phyloP scores from a whole-genome alignment of 768 basidiomycete genomes.

The Auricularia sp. region DNA sequence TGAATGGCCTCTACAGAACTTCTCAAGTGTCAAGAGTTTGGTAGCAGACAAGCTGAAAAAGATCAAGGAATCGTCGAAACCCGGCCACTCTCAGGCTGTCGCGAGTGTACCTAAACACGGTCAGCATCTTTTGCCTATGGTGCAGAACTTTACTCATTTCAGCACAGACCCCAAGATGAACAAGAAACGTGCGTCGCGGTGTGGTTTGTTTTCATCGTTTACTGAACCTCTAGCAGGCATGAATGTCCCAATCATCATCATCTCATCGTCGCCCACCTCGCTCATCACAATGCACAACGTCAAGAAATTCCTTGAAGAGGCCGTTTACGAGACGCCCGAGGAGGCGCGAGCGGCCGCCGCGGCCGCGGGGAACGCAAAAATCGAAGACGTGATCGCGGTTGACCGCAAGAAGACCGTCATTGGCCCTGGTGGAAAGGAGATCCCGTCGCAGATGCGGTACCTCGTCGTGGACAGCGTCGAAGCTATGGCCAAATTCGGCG shows the following conservation, averaged over 20 bases:
- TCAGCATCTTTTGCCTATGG: too few species aligned
- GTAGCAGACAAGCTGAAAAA: constrained; percentile 75
- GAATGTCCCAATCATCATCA: constrained; percentile 91
- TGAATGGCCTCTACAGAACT: constrained; percentile 47
- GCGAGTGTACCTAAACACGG: too few species aligned
- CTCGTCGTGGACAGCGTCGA: constrained; percentile 89
- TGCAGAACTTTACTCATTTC: too few species aligned
- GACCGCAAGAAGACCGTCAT: constrained; percentile 73
- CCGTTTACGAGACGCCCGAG: constrained; percentile 58
- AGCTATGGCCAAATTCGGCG: constrained; percentile 82
- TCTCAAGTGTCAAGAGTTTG: constrained; percentile 52
- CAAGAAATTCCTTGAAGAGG: constrained; percentile 85
- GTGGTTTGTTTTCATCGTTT: too few species aligned
- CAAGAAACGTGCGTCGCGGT: constrained; percentile 45
- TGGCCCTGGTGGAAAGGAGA: constrained; percentile 55
- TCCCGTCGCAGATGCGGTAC: constrained; percentile 43
- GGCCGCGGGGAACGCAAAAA: constrained; percentile 58
- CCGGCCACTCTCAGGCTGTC: constrained; percentile 28
- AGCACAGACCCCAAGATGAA: constrained; percentile 43
- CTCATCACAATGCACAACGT: constrained; percentile 98
- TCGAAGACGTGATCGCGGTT: constrained; percentile 81
- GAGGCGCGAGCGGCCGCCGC: constrained; percentile 61
- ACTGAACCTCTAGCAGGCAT: constrained; percentile 35
- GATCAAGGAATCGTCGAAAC: constrained; percentile 54
- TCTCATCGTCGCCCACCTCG: constrained; percentile 90